A percentile compares a stretch with the other conserved stretches of the same genome.
Evolutionary conservation across 768 basidiomycete species (phyloP).

Genomic region (Coprinopsis sp.): DNA sequence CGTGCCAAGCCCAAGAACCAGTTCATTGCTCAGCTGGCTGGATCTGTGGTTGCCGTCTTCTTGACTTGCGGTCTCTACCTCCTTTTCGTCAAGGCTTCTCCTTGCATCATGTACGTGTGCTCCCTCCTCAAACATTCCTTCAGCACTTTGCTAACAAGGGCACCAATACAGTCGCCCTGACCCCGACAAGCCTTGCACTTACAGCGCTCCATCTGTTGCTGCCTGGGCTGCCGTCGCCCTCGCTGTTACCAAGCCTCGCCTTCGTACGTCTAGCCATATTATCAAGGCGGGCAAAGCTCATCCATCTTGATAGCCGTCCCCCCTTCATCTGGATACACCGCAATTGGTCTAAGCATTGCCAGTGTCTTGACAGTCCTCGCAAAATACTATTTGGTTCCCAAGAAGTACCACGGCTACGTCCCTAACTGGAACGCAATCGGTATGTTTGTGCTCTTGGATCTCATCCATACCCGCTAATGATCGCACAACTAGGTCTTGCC

Average conservation of each 20-base stretch:
- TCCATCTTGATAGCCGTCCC: neutral
- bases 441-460: no score
- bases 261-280: conserved; percentile 31
- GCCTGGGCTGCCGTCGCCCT: conserved; percentile 56
- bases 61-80: conserved; percentile 54
- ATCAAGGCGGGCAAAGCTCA: neutral
- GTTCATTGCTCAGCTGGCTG: conserved; percentile 56
- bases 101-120: conserved; percentile 49
- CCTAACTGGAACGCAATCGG: conserved; percentile 61
- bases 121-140: neutral
- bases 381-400: conserved; percentile 43
- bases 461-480: no score
- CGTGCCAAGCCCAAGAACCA: conserved; percentile 60
- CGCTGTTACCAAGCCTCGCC: conserved; percentile 43
- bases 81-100: conserved; percentile 57
- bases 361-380: conserved; percentile 41
- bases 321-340: conserved; percentile 35
- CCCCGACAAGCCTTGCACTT: conserved; percentile 38
- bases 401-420: conserved; percentile 44
- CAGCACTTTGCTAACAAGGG: neutral
- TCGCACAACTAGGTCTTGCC: conserved; percentile 31
- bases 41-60: conserved; percentile 58
- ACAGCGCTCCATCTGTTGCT: conserved; percentile 50
- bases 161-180: conserved; percentile 23
- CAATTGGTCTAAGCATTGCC: conserved; percentile 47